Percentiles rank a stretch among this genome's conserved stretches.
These are phyloP conservation scores for Stachybotrys chlorohalonatus DNA, from an alignment of 2,329 filamentous ascomycete genomes.

Conservation along the genomic window DNA sequence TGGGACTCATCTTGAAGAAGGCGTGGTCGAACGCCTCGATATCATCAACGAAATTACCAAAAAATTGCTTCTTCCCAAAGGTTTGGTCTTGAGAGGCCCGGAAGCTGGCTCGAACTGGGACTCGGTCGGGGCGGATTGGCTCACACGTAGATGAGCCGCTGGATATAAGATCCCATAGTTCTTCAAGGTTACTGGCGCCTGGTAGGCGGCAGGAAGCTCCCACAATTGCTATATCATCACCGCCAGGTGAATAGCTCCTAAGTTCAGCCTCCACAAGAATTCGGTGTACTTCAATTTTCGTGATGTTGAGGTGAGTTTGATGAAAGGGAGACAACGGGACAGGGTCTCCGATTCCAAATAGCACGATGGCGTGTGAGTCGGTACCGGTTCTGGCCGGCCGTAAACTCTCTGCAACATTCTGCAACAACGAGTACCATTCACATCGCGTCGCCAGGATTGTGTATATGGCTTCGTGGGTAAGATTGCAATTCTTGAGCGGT, in stretches of 20 bases:
- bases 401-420: neutral
- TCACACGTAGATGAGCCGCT: too few species aligned
- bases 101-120: neutral
- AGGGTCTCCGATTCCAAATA: neutral
- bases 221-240: neutral
- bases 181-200: neutral
- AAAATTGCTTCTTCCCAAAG: neutral
- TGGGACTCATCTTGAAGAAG: slow-evolving; percentile 18
- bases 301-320: too few species aligned
- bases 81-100: neutral
- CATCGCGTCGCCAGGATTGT: slow-evolving; percentile 1
- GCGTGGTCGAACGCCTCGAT: slow-evolving; percentile 11
- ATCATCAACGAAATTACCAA: neutral
- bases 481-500: neutral
- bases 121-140: neutral
- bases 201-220: neutral
- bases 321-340: neutral
- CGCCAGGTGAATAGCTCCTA: neutral
- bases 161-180: neutral
- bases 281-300: neutral
- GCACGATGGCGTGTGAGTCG: neutral
- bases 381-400: too few species aligned
- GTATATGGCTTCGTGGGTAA: neutral
- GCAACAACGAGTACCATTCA: neutral
- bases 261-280: neutral